These are phyloP conservation scores for Penicillium sp. DNA, from an alignment of 2,329 filamentous ascomycete genomes.

Conservation along the genomic window DNA sequence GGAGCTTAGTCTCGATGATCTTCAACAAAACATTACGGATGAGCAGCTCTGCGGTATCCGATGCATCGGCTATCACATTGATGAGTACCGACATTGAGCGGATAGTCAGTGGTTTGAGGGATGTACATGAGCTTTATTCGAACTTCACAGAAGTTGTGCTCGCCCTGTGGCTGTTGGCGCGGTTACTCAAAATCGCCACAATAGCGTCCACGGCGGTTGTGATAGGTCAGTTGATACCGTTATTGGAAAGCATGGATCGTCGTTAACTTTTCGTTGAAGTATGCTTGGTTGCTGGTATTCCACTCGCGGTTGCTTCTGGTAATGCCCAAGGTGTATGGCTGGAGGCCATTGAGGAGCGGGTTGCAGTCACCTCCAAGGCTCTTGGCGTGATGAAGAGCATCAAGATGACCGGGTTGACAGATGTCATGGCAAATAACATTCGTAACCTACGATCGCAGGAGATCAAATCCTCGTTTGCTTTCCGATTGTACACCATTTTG, in stretches of 20 bases:
- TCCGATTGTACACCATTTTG: conserved; percentile 17
- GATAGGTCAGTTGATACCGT: conserved; percentile 4
- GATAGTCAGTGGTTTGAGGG: conserved; percentile 13
- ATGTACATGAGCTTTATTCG: conserved; percentile 23
- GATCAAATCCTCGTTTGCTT: conserved; percentile 17
- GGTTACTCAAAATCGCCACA: conserved; percentile 8
- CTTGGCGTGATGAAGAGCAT: conserved; percentile 27
- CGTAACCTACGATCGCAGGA: conserved; percentile 19
- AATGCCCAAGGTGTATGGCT: conserved; percentile 24
- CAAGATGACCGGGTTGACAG: conserved; percentile 26
- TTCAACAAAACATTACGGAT: conserved; percentile 52
- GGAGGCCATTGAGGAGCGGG: conserved; percentile 22
- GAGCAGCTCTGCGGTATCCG: conserved; percentile 34
- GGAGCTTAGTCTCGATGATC: conserved; percentile 49
- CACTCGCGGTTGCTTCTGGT: conserved; percentile 18
- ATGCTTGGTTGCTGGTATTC: conserved; percentile 20
- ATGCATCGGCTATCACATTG: conserved; percentile 47
- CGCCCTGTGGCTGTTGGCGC: conserved; percentile 14
- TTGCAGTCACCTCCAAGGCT: conserved; percentile 24
- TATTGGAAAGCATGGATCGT: not conserved
- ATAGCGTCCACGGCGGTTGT: conserved; percentile 13
- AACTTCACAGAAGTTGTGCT: conserved; percentile 14
- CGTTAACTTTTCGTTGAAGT: conserved; percentile 7
- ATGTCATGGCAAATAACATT: conserved; percentile 15
- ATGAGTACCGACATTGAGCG: conserved; percentile 54